Evolutionary conservation across 148 eudicot species (phyloP), one percentile per base, ranked within the genome.

Genomic region (Bassia scoparia): DNA sequence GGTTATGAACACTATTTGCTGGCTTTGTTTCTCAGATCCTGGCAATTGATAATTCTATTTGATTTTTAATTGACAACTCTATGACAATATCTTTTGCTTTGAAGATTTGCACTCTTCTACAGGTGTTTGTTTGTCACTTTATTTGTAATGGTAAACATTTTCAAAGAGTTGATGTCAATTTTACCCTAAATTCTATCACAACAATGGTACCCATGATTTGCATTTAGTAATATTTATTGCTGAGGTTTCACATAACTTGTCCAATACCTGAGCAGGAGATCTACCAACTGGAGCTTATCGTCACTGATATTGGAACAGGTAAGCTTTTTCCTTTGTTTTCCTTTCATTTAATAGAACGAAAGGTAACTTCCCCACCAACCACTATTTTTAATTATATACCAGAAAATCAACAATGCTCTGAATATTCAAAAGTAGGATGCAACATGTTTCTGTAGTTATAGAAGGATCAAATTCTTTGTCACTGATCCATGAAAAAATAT

Each of bases 251-350:
- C n/a, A 14, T 52, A 56, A 17, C 9, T 27, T 35, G 56, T 54
- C 56, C 61, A 3, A 69, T 55, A 30, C 49, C 26, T 84, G 60
- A 76, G 72, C 93, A 95, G 98, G 98, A 88, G 37, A 24, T 24
- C 68, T 88, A 85, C 83, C 81, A 67, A 67, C 68, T 95, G 87
- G 98, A 95, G 74, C 79, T 95, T 52, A 81, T 82, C 20, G 79
- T 88, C 27, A 84, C 78, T 68, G 98, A 95, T 80, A 81, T 90
- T 75, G 98, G 98, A 72, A 88, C 75, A 88, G 98, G 98, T 95
- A 87, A 48, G 34, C 17, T 12, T 31, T 26, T 78, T 26, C n/a
- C n/a, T 29, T 18, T 7, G 26, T 30, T 30, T 2, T 2, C 9
- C 7, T 52, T 21, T 21, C 20, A 1, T 52, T 52, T 52, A 7